These are phyloP conservation scores for Onygenales sp. DNA, from an alignment of 2,329 filamentous ascomycete genomes.

Conservation along the genomic window DNA sequence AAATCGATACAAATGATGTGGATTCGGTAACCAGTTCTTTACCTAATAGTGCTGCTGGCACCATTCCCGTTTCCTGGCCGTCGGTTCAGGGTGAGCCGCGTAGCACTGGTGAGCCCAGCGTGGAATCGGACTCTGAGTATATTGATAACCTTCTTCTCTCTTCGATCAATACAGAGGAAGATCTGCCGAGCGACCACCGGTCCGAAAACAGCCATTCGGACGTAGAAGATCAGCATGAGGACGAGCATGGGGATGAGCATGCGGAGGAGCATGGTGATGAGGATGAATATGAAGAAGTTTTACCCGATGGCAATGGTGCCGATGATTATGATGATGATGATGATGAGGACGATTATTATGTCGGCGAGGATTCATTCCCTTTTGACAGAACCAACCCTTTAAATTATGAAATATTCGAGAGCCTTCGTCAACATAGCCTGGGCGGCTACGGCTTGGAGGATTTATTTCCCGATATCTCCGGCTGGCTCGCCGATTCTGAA, in stretches of 20 bases:
- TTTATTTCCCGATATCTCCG: neutral
- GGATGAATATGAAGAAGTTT: constrained; percentile 1
- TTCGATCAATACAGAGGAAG: neutral
- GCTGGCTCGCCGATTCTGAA: neutral
- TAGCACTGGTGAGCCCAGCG: no score
- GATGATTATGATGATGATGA: constrained; percentile 4
- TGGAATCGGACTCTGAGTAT: neutral
- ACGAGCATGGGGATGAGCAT: neutral
- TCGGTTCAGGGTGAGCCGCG: neutral
- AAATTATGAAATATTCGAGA: neutral
- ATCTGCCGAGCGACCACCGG: neutral
- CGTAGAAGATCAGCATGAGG: constrained; percentile 10
- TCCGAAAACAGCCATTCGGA: constrained; percentile 9
- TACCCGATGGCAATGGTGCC: constrained; percentile 8
- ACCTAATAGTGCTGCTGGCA: neutral
- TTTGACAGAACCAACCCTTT: constrained; percentile 3
- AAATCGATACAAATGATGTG: neutral
- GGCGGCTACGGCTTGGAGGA: neutral
- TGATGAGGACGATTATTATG: constrained; percentile 7
- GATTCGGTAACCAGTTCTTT: neutral
- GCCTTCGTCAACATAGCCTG: neutral
- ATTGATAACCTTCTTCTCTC: neutral
- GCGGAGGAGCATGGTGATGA: neutral
- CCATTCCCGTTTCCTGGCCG: neutral
- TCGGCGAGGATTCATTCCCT: constrained; percentile 8